These are phyloP conservation scores for Lepidium campestre DNA, from an alignment of 441 rosid species.

Conservation along the genomic window DNA sequence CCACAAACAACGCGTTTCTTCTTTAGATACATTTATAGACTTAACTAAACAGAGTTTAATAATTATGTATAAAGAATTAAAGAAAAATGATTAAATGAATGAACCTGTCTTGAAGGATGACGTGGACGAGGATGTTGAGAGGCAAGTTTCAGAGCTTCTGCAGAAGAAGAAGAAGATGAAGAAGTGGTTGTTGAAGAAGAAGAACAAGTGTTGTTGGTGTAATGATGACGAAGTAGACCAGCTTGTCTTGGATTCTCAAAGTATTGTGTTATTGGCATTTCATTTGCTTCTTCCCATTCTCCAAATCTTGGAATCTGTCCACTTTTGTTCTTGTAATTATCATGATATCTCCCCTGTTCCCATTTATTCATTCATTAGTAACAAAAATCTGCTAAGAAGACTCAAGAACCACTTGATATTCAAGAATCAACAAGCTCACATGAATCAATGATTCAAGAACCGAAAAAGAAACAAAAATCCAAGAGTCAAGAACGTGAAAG, in stretches of 20 bases:
- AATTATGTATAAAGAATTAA: not conserved
- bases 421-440: not conserved
- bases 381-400: not conserved
- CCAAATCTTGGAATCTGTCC: conserved; percentile 70
- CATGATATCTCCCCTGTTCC: conserved; percentile 28
- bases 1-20: not conserved
- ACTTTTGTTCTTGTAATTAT: conserved; percentile 35
- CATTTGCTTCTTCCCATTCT: conserved; percentile 63
- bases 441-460: not conserved
- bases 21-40: not conserved
- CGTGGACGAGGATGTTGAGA: conserved; percentile 26
- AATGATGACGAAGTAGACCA: conserved; percentile 50
- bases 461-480: not conserved
- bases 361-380: not conserved
- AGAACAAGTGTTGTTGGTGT: conserved; percentile 11
- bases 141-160: conserved; percentile 43
- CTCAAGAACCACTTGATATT: not conserved
- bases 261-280: conserved; percentile 71
- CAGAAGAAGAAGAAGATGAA: conserved; percentile 45
- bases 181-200: conserved; percentile 13
- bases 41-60: not conserved
- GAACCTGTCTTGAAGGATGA: conserved; percentile 43
- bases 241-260: conserved; percentile 69
- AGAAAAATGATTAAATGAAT: not conserved
- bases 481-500: conserved; percentile 4